Base-by-base conservation (phyloP, 1,284 basidiomycete species). In the Ceratobasidium sp. region DNA sequence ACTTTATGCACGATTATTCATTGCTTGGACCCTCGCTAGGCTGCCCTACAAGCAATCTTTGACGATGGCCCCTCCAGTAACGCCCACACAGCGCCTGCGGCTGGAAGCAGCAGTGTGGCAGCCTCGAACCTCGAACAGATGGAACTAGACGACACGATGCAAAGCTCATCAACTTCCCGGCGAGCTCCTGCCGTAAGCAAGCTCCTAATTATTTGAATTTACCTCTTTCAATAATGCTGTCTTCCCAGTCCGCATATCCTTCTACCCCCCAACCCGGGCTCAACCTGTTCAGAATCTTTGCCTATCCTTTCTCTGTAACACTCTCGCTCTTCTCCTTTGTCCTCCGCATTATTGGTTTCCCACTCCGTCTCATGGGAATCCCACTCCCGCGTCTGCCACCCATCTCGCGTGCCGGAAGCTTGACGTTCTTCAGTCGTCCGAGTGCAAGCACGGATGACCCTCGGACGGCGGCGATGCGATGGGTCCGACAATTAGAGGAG, bases 401-500 rank as follows among this genome's bases (percentile, higher is more conserved):
- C 5, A 64, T 67, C 34, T 64, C 77, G 5, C 68, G 77, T 34
- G 65, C 34, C 11, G 69, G 76, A 2, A 49, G 61, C 25, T 44
- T 69, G 46, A 68, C 70, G 9, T 68, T 68, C 59, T 37, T 78
- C 69, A 32, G 57, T 78, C 77, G 73, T 51, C 66, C 52, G 15
- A 57, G 52, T 40, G 40, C 68, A 32, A 69, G 56, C 46, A 76
- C 54, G 25, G 80, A 75, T 51, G 86, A 86, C 76, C 84, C 86
- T 15, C 85, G 86, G 15, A 86, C 88, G 9, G 89, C 89, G 0
- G 86, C 90, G 0, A 92, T 93, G 77, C 86, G 90, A 40, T 95
- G 92, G 91, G 86, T 95, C 15, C 87, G 90, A 22, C 88, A 90
- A 37, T 86, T 95, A 3, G 93, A 95, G 82, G 93, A 94, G 78